Evolutionary conservation across 345 rosid genomes (phyloP), one percentile per base, ranked within the genome.

Genomic region (Noccaea caerulescens): DNA sequence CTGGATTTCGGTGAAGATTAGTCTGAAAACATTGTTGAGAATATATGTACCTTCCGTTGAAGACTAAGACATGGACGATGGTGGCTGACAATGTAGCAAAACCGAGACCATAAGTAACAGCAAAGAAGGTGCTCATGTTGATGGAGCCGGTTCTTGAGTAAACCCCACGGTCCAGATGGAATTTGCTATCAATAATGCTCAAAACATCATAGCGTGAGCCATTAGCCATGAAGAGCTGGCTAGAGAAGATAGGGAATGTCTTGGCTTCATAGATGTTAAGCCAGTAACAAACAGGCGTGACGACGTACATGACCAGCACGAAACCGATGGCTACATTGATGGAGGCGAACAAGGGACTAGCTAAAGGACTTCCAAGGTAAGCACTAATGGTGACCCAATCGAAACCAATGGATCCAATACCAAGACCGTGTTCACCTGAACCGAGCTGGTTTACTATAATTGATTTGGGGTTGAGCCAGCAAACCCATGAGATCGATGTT

Each of bases 321-420:
- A 83, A 92, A 27, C 98, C 98, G 8, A 80, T 75, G 2, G 94
- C 88, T n/a, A 89, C 41, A 74, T 92, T 92, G 5, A 85, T 85
- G 3, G 92, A 84, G 5, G 98, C 98, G 9, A 90, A 92, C 89
- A 87, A 85, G 0, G 98, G 98, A 62, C 92, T 90, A 33, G 95
- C 96, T 1, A 92, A 75, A 2, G 98, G 98, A 62, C 93, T 90
- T 7, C 90, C 91, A 4, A 92, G 87, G 63, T 82, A 90, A 3
- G 94, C 55, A 18, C 93, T 74, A 50, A 92, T 76, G 2, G 96
- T 85, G 10, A 87, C 66, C 98, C 98, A 92, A 25, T 92, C 95
- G 8, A 92, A 16, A n/a, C 87, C 95, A 13, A 92, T 12, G 0
- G 96, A 69, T 4, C 88, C 96, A 36, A 92, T 66, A 37, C 98